phyloP scores from a whole-genome alignment of 176 grass and related monocot genomes.

The Triticum monococcum region DNA sequence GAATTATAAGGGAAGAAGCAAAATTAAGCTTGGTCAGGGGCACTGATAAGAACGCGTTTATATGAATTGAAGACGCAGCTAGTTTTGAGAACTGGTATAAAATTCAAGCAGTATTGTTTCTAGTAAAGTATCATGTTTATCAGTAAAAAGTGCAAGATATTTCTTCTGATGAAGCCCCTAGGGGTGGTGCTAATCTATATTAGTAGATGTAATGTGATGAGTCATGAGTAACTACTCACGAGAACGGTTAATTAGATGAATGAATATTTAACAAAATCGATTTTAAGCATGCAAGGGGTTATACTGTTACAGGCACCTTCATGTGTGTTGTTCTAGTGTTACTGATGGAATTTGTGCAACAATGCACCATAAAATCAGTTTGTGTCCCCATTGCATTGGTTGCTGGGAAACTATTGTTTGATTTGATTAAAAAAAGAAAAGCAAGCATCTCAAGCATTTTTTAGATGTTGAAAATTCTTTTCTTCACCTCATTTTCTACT shows the following conservation, averaged over 20 bases:
- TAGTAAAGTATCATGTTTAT: neutral
- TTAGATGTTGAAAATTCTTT: neutral
- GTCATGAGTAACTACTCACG: slow-evolving; percentile 17
- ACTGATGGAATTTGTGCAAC: neutral
- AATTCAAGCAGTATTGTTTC: neutral
- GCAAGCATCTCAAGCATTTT: neutral
- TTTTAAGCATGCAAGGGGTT: neutral
- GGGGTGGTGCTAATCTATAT: neutral
- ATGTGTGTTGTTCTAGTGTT: neutral
- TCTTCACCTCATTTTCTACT: slow-evolving; percentile 10
- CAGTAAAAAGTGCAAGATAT: neutral
- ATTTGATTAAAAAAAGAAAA: neutral
- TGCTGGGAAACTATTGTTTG: neutral
- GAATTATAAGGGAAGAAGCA: neutral
- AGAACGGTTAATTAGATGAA: neutral
- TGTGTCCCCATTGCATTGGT: neutral
- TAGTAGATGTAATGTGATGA: neutral
- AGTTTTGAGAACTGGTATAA: neutral
- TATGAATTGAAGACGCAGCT: neutral
- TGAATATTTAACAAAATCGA: slow-evolving; percentile 5
- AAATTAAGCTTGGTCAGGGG: neutral
- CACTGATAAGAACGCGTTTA: neutral
- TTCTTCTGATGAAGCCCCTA: neutral
- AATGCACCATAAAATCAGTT: neutral
- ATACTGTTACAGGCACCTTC: neutral